Base-by-base conservation (phyloP, 2,329 filamentous ascomycete species). In the Pezicula neosporulosa region DNA sequence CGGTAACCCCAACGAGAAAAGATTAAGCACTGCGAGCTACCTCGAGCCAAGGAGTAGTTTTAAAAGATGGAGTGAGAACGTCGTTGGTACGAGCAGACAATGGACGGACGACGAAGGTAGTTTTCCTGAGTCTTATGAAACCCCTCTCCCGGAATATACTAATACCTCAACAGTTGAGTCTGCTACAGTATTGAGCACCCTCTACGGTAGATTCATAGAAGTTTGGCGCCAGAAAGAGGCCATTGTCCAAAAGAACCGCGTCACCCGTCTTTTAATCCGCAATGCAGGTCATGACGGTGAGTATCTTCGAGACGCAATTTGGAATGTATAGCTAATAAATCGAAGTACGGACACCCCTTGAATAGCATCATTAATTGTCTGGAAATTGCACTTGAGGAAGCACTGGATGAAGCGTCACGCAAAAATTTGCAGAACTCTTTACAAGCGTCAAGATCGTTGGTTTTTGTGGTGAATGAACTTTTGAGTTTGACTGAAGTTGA, bases 331-430 rank as follows among this genome's bases (percentile, higher is more conserved):
- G 89, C 8, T 54, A 49, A 46, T 35, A 9, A 12, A 15, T 37
- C 30, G 28, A 27, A 59, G 57, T 58, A 15, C 85, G 90, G 41
- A 96, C 90, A 0, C 90, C 90, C 0, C n/a, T 72, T 96, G 3
- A 96, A 96, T 61, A 90, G 90, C 16, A 95, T 96, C 63, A 94
- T 96, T 69, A 96, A 96, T 61, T 96, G 94, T 58, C 77, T 96
- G 1, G 90, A 96, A 60, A 94, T 95, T 54, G 90, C 90, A 0
- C 71, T 96, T 2, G 90, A 96, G 68, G 89, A 89, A 0, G 73
- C 75, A 0, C 72, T 96, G 4, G 90, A 95, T 57, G 72, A 80
- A 12, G 89, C 95, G 64, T 94, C 89, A 0, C 77, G 90, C n/a
- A 89, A 96, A 8, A 94, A 93, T 53, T 72, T 96, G 6, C 79